Conservation (phyloP, 495 filamentous ascomycete species). For the Lichina pygmaea region DNA sequence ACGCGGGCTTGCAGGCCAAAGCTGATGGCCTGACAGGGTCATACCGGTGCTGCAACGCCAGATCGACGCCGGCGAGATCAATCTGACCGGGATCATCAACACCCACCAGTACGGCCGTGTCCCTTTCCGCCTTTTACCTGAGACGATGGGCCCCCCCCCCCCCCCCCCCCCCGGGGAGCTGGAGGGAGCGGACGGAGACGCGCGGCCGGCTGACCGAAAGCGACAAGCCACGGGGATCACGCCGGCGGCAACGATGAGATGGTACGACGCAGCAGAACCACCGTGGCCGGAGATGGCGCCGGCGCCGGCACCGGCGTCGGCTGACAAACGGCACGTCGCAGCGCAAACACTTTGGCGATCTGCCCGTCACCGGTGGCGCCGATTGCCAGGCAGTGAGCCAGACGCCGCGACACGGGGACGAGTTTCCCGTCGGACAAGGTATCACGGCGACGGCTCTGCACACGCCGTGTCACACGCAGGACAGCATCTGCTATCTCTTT, state of each 20-base stretch:
- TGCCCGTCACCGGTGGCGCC: constrained; percentile 67
- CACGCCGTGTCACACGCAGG: constrained; percentile 94
- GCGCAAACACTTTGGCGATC: constrained; percentile 35
- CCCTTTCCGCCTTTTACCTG: too few species aligned
- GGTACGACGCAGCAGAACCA: constrained; percentile 16
- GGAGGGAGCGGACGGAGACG: constrained; percentile 3
- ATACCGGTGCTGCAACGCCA: constrained; percentile 50
- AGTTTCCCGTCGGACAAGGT: constrained; percentile 54
- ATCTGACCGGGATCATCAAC: constrained; percentile 73
- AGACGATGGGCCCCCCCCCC: background rate
- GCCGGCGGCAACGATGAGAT: constrained; percentile 72
- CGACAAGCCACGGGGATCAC: constrained; percentile 68
- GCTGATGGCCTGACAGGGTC: constrained; percentile 26
- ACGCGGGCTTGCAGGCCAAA: too few species aligned
- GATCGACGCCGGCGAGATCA: constrained; percentile 42
- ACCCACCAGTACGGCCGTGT: constrained; percentile 60
- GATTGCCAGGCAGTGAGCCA: constrained; percentile 56
- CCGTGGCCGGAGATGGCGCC: background rate
- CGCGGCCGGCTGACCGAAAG: too few species aligned
- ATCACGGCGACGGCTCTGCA: constrained; percentile 75
- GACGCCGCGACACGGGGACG: constrained; percentile 45
- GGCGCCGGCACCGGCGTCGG: background rate
- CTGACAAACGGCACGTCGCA: constrained; percentile 9
- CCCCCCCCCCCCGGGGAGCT: background rate
- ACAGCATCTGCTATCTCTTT: constrained; percentile 82